Evolutionary conservation across 441 rosid species (phyloP).

Genomic region (Pelargonium exstipulatum): DNA sequence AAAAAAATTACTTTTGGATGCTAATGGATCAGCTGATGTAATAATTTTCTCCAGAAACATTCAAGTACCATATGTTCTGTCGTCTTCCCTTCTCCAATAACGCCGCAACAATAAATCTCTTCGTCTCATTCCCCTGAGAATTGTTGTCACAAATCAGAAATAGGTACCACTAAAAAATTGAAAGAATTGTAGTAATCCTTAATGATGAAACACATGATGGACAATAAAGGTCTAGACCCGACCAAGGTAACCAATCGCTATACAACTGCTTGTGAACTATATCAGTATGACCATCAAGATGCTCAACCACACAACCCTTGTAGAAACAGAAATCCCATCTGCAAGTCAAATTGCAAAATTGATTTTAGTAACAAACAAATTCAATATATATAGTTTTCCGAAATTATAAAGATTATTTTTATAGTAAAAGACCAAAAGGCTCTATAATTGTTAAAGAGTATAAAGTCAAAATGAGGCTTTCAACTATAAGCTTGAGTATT

Average conservation of each 20-base stretch:
- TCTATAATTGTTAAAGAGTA: too few species aligned
- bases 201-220: conserved; percentile 5
- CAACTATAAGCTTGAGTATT: too few species aligned
- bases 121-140: conserved; percentile 76
- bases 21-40: conserved; percentile 15
- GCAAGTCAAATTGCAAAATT: conserved; percentile 29
- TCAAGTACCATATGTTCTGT: conserved; percentile 81
- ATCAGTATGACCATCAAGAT: conserved; percentile 94
- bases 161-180: conserved; percentile 20
- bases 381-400: background rate
- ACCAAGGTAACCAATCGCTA: conserved; percentile 90
- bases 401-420: too few species aligned
- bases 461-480: too few species aligned
- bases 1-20: conserved; percentile 20
- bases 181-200: conserved; percentile 11
- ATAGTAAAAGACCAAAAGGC: too few species aligned
- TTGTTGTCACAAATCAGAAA: conserved; percentile 18
- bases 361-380: conserved; percentile 9
- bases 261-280: conserved; percentile 83
- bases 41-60: conserved; percentile 17
- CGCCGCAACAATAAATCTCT: conserved; percentile 83
- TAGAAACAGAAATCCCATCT: conserved; percentile 99
- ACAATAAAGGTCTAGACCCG: conserved; percentile 26
- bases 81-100: conserved; percentile 98
- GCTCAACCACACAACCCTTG: conserved; percentile 87